These are phyloP conservation scores for Hirschioporus abietinus DNA, from an alignment of 768 basidiomycete genomes.

Conservation along the genomic window DNA sequence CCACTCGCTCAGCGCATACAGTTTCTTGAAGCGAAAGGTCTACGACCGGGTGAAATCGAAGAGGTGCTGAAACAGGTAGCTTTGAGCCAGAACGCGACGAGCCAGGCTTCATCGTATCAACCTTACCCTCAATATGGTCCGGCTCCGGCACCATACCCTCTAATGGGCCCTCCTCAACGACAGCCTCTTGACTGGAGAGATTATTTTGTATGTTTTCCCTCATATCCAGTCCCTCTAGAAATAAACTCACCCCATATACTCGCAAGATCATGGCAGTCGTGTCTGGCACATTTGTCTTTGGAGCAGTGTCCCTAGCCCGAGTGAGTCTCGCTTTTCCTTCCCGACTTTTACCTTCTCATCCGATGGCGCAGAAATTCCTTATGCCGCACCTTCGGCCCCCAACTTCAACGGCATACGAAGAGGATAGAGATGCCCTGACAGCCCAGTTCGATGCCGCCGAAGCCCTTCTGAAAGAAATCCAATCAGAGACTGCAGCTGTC, in stretches of 20 bases:
- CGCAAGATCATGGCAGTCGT: constrained; percentile 86
- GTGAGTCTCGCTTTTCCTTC: constrained; percentile 31
- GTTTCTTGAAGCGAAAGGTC: constrained; percentile 94
- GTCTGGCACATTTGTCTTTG: constrained; percentile 80
- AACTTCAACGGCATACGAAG: constrained; percentile 80
- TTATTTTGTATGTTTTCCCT: constrained; percentile 72
- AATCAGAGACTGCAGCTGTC: constrained; percentile 68
- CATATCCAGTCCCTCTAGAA: constrained; percentile 11
- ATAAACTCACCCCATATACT: constrained; percentile 19
- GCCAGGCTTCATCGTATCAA: neutral
- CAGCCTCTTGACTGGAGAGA: constrained; percentile 92
- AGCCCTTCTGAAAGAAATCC: constrained; percentile 73
- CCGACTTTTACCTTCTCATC: constrained; percentile 1
- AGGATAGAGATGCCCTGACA: constrained; percentile 76
- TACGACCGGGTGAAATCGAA: constrained; percentile 81
- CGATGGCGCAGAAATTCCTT: constrained; percentile 67
- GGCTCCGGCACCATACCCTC: constrained; percentile 24
- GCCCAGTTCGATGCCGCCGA: constrained; percentile 90
- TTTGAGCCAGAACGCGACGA: constrained; percentile 16
- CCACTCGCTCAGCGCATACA: constrained; percentile 80
- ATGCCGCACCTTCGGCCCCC: constrained; percentile 90
- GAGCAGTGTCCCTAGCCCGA: constrained; percentile 73
- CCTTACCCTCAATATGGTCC: constrained; percentile 15
- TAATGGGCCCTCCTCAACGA: constrained; percentile 34
- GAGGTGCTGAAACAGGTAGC: constrained; percentile 67